Evolutionary conservation across 441 rosid genomes (phyloP).

Genomic region (Sinapis alba): DNA sequence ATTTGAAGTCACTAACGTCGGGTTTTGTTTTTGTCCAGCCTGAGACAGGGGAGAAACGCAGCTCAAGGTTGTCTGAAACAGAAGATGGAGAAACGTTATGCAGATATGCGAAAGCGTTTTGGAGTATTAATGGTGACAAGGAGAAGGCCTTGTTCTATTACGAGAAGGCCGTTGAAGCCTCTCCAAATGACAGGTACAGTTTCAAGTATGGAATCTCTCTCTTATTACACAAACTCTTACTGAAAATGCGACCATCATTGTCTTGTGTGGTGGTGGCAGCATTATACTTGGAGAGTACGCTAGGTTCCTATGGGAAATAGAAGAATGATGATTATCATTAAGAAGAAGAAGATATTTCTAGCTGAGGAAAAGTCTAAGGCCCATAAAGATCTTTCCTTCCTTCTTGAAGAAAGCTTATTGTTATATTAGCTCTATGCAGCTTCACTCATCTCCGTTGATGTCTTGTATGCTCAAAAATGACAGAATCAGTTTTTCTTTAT

Average conservation of each 20-base stretch:
- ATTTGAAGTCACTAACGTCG: not conserved
- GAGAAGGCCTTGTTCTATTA: slow-evolving; percentile 62
- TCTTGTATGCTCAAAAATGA: slow-evolving; percentile 10
- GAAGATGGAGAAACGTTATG: slow-evolving; percentile 62
- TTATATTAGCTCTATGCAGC: not conserved
- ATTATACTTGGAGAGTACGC: slow-evolving; percentile 79
- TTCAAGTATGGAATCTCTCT: not conserved
- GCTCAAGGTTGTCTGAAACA: slow-evolving; percentile 50
- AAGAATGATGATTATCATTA: slow-evolving; percentile 40
- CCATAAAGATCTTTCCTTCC: not conserved
- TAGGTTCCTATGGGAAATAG: slow-evolving; percentile 79
- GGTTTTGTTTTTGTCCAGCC: slow-evolving; percentile 35
- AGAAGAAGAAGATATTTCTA: slow-evolving; percentile 15
- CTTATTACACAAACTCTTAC: not conserved
- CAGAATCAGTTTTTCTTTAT: not conserved
- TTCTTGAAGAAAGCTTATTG: not conserved
- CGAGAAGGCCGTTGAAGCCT: slow-evolving; percentile 62
- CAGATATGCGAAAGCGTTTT: slow-evolving; percentile 59
- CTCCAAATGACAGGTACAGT: slow-evolving; percentile 60
- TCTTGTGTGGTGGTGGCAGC: slow-evolving; percentile 39
- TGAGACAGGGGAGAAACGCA: slow-evolving; percentile 46
- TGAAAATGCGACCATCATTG: not conserved
- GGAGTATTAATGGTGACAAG: slow-evolving; percentile 58
- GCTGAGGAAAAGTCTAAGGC: not conserved
- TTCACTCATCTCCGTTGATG: not conserved